These are phyloP conservation scores for Leccinum ochraceum DNA, from an alignment of 768 basidiomycete species.

Conservation along the genomic window DNA sequence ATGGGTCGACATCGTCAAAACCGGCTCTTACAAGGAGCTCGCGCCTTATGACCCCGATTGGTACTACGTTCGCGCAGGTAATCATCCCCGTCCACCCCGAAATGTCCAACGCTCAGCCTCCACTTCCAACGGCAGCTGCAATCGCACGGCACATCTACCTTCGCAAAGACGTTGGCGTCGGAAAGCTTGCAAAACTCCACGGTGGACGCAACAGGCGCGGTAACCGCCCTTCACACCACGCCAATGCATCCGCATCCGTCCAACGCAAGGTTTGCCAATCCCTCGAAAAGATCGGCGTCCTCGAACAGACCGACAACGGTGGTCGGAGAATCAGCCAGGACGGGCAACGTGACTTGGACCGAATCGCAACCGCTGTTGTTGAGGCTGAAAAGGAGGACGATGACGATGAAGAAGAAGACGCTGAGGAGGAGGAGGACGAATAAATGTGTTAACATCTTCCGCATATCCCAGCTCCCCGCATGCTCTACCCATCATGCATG, in stretches of 20 bases:
- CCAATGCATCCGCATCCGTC: constrained; percentile 79
- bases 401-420: constrained; percentile 74
- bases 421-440: constrained; percentile 56
- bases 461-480: constrained; percentile 23
- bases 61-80: constrained; percentile 99
- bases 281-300: constrained; percentile 97
- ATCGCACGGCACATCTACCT: constrained; percentile 99
- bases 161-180: constrained; percentile 94
- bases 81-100: constrained; percentile 30
- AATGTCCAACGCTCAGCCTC: background rate
- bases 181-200: constrained; percentile 93
- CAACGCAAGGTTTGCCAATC: constrained; percentile 97
- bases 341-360: constrained; percentile 93
- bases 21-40: constrained; percentile 95
- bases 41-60: constrained; percentile 99
- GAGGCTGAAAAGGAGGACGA: constrained; percentile 75
- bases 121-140: constrained; percentile 58
- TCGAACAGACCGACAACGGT: constrained; percentile 91
- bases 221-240: constrained; percentile 95
- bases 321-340: constrained; percentile 97
- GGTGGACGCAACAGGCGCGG: constrained; percentile 95
- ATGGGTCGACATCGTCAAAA: constrained; percentile 99
- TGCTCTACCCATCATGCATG: constrained; percentile 24
- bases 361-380: constrained; percentile 88
- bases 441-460: constrained; percentile 21